These are phyloP conservation scores for Trichosporon sp. DNA, from an alignment of 1,284 basidiomycete species.

Conservation along the genomic window DNA sequence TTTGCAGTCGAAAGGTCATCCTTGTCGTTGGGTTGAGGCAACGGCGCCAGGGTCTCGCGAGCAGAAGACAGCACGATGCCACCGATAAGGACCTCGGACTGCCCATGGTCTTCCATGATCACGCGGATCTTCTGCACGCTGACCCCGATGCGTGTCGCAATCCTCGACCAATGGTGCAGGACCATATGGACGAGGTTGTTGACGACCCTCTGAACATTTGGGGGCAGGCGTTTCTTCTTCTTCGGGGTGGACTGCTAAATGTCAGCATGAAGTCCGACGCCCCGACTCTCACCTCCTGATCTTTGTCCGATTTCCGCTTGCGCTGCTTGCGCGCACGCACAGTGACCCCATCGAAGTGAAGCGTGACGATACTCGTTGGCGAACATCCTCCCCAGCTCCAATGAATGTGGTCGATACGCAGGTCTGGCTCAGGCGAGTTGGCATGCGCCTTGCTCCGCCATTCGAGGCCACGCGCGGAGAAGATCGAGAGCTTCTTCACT, in stretches of 20 bases:
- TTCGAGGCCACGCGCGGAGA: conserved; percentile 35
- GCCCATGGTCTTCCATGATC: conserved; percentile 38
- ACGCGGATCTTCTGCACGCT: conserved; percentile 34
- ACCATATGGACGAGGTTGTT: conserved; percentile 24
- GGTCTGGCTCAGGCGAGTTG: conserved; percentile 22
- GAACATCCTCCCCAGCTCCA: conserved; percentile 36
- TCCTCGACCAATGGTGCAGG: conserved; percentile 37
- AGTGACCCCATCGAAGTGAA: conserved; percentile 40
- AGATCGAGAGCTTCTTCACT: conserved; percentile 23
- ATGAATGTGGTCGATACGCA: conserved; percentile 32
- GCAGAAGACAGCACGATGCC: conserved; percentile 14
- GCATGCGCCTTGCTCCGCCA: conserved; percentile 27
- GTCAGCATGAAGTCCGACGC: background rate
- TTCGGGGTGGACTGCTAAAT: background rate
- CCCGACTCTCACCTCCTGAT: conserved; percentile 9
- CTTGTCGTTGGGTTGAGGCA: background rate
- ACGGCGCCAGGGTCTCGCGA: background rate
- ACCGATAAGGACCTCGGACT: conserved; percentile 28
- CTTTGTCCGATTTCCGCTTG: background rate
- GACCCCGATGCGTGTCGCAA: conserved; percentile 36
- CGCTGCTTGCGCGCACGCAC: conserved; percentile 22
- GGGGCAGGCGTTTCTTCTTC: conserved; percentile 5
- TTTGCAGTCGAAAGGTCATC: background rate
- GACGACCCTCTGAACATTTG: conserved; percentile 8
- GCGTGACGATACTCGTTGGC: conserved; percentile 25